These are phyloP conservation scores for rapeseed (Brassica napus) DNA, from an alignment of 345 rosid species.

Conservation along the genomic window DNA sequence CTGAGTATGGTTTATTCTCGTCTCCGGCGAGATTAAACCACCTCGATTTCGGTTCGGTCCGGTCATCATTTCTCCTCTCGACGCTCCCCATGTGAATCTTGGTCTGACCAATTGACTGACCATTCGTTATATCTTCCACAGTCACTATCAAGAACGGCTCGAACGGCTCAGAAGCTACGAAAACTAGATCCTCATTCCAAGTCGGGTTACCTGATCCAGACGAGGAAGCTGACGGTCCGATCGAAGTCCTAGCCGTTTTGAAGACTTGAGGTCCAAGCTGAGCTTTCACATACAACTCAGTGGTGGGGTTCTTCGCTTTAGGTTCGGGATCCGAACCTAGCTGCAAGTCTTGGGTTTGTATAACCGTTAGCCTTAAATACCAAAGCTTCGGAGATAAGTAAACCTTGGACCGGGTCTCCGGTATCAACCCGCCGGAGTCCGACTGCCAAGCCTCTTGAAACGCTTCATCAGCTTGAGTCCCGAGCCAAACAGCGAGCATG, in stretches of 20 bases:
- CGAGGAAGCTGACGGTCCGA: constrained; percentile 57
- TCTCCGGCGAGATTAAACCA: constrained; percentile 85
- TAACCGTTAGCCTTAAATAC: constrained; percentile 94
- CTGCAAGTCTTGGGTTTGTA: constrained; percentile 95
- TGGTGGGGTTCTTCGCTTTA: constrained; percentile 53
- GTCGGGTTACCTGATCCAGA: constrained; percentile 62
- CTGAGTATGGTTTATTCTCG: constrained; percentile 65
- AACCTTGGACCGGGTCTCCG: constrained; percentile 89
- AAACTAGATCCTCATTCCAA: constrained; percentile 92
- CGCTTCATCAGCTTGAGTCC: constrained; percentile 92
- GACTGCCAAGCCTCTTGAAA: constrained; percentile 98
- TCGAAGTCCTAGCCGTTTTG: constrained; percentile 67
- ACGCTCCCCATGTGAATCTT: constrained; percentile 71
- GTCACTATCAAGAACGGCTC: constrained; percentile 79
- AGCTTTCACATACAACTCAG: constrained; percentile 73
- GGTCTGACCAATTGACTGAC: constrained; percentile 60
- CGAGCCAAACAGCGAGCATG: constrained; percentile 94
- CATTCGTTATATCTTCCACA: constrained; percentile 61
- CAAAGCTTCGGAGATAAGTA: constrained; percentile 91
- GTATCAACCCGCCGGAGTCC: constrained; percentile 87
- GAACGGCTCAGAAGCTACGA: constrained; percentile 92
- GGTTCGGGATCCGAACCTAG: constrained; percentile 61
- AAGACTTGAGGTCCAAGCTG: constrained; percentile 87
- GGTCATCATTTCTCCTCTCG: constrained; percentile 67
- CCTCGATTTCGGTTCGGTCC: constrained; percentile 56